phyloP scores from a whole-genome alignment of 306 rosid genomes.

The Adenanthera pavonina region DNA sequence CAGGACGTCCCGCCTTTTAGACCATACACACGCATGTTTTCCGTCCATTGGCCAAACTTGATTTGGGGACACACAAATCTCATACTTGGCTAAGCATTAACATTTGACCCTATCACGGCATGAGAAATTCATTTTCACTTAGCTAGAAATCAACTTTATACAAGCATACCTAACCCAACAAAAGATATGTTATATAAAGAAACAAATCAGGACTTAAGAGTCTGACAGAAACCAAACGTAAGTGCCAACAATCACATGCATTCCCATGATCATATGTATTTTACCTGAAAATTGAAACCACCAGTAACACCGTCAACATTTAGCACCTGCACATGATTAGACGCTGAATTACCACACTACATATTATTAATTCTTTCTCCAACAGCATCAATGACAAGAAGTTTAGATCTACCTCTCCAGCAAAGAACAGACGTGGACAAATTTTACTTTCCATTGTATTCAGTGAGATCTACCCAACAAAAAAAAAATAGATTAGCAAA shows the following conservation, averaged over 20 bases:
- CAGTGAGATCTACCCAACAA: conserved; percentile 60
- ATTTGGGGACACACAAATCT: neutral
- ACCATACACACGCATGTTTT: neutral
- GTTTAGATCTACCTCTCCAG: conserved; percentile 77
- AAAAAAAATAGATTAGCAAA: conserved; percentile 12
- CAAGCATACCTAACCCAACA: neutral
- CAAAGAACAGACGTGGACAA: conserved; percentile 69
- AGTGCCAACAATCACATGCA: neutral
- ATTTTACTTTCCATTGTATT: conserved; percentile 90
- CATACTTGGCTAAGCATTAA: neutral
- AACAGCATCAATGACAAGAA: conserved; percentile 15
- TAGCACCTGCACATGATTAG: conserved; percentile 62
- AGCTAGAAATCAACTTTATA: neutral
- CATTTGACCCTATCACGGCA: neutral
- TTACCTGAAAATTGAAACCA: conserved; percentile 97
- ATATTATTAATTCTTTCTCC: conserved; percentile 6
- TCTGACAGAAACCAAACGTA: neutral
- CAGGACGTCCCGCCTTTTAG: neutral
- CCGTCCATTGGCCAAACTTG: neutral
- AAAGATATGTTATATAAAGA: neutral
- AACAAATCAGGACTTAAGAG: conserved; percentile 13
- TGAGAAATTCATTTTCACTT: neutral
- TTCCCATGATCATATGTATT: conserved; percentile 9
- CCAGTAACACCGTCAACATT: conserved; percentile 93
- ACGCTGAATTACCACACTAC: conserved; percentile 28